Conservation (phyloP, 305 asterid species). For the Rubia tinctorum region DNA sequence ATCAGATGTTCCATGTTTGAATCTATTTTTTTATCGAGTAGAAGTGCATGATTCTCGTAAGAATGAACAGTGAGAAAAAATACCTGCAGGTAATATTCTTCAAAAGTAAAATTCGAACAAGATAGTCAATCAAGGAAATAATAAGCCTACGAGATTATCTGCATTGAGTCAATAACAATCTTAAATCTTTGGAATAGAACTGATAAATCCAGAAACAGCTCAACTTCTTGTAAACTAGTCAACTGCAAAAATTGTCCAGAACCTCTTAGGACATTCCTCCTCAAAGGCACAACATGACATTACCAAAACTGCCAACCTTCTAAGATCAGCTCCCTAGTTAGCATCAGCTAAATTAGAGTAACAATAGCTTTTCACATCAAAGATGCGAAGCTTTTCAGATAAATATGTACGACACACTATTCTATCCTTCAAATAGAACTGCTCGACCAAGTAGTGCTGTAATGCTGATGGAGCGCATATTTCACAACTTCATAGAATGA, state of each 20-base stretch:
- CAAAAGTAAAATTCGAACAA: too few species aligned
- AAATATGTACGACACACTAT: not conserved
- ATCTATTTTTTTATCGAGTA: too few species aligned
- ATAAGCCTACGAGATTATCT: too few species aligned
- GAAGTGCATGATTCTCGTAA: too few species aligned
- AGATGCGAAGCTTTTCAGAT: conserved; percentile 17
- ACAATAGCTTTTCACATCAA: conserved; percentile 16
- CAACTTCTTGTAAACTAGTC: conserved; percentile 23
- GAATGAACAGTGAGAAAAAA: too few species aligned
- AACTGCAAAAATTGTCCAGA: conserved; percentile 28
- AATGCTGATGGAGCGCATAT: conserved; percentile 48
- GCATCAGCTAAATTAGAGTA: conserved; percentile 20
- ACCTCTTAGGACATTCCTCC: conserved; percentile 34
- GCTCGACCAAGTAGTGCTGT: conserved; percentile 32
- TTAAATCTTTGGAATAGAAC: not conserved
- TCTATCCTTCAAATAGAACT: not conserved
- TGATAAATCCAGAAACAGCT: not conserved
- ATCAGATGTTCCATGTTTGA: too few species aligned
- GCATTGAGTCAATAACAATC: too few species aligned
- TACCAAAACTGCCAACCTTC: conserved; percentile 28
- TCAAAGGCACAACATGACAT: conserved; percentile 16
- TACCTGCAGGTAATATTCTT: too few species aligned
- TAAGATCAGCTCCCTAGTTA: conserved; percentile 13
- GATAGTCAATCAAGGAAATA: too few species aligned
- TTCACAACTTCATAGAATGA: conserved; percentile 94